Conservation (phyloP, 768 basidiomycete genomes). For the Lyophyllum decastes region DNA sequence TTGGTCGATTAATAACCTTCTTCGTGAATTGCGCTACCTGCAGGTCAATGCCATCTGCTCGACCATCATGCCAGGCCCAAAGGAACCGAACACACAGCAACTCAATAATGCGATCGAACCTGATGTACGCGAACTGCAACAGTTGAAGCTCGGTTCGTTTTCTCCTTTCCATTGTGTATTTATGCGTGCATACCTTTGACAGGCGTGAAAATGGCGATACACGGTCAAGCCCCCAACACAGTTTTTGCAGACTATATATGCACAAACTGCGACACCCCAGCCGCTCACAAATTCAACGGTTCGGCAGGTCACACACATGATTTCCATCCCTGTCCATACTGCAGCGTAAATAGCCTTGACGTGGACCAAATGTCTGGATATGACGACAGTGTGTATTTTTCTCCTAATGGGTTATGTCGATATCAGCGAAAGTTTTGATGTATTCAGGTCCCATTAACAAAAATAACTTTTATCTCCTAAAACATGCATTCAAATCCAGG, state of each 20-base stretch:
- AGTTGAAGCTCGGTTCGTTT: neutral
- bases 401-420: too few relatives aligned
- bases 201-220: slow-evolving; percentile 28
- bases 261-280: slow-evolving; percentile 27
- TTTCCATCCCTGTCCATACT: slow-evolving; percentile 28
- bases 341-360: slow-evolving; percentile 18
- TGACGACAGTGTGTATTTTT: slow-evolving; percentile 9
- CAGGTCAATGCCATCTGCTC: slow-evolving; percentile 21
- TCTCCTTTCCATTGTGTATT: neutral
- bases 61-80: slow-evolving; percentile 24
- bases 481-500: slow-evolving; percentile 14
- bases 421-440: slow-evolving; percentile 1
- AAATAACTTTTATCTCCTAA: slow-evolving; percentile 16
- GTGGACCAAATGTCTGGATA: slow-evolving; percentile 13
- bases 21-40: slow-evolving; percentile 17
- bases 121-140: slow-evolving; percentile 22
- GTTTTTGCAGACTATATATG: slow-evolving; percentile 27
- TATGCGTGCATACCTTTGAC: neutral
- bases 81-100: slow-evolving; percentile 25
- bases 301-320: slow-evolving; percentile 25
- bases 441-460: slow-evolving; percentile 10
- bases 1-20: slow-evolving; percentile 23
- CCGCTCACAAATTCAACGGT: slow-evolving; percentile 25
- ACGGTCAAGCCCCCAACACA: slow-evolving; percentile 9
- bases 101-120: slow-evolving; percentile 26